Evolutionary conservation across 345 rosid species (phyloP).

Genomic region (Lepidium aucheri): DNA sequence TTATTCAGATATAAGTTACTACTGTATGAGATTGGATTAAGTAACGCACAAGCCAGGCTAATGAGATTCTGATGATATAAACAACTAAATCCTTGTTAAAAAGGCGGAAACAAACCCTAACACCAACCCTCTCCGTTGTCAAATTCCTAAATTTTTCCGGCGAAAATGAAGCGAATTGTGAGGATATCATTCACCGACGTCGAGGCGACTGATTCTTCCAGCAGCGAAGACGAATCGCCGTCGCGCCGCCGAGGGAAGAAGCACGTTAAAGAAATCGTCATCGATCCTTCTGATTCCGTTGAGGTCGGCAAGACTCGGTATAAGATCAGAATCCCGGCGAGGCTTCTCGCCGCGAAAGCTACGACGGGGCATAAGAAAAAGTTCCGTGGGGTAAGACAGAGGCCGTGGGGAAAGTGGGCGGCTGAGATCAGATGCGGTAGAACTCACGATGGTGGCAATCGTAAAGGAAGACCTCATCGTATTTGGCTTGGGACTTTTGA

Average conservation of each 20-base stretch:
- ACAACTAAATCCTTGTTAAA: background rate
- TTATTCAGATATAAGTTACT: background rate
- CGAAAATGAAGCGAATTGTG: constrained; percentile 22
- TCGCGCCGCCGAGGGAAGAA: constrained; percentile 26
- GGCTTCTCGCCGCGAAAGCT: background rate
- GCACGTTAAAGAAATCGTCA: constrained; percentile 28
- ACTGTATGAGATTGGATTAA: background rate
- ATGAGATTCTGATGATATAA: background rate
- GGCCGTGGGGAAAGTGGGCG: constrained; percentile 66
- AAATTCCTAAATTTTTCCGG: background rate
- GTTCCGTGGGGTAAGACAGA: constrained; percentile 53
- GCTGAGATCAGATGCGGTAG: constrained; percentile 47
- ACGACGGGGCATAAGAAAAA: constrained; percentile 16
- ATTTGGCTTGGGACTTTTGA: constrained; percentile 53
- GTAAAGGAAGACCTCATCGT: constrained; percentile 30
- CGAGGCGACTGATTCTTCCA: constrained; percentile 43
- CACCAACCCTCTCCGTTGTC: background rate
- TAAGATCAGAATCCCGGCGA: constrained; percentile 18
- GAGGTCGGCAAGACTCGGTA: constrained; percentile 2
- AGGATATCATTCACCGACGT: constrained; percentile 33
- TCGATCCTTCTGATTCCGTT: background rate
- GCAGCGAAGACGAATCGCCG: constrained; percentile 25
- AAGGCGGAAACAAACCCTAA: constrained; percentile 9
- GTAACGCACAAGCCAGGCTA: constrained; percentile 15
- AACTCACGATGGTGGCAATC: constrained; percentile 10